Base-by-base conservation (phyloP, 2,329 filamentous ascomycete species). In the Aspergillus brunneoviolaceus region DNA sequence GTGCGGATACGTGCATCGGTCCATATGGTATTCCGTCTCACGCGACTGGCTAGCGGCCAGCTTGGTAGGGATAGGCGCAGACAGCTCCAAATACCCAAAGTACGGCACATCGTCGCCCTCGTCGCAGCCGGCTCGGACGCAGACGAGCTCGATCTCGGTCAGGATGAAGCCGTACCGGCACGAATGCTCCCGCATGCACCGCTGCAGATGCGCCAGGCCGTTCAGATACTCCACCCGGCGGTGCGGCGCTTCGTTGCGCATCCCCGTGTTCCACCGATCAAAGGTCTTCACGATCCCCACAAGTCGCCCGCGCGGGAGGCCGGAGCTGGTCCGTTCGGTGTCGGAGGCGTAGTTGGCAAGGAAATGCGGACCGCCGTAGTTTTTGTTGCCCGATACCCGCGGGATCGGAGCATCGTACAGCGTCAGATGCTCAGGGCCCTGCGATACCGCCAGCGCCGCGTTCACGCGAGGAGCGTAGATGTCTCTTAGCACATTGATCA, bases 111-210 rank as follows among this genome's bases (percentile, higher is more conserved):
- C 78, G 51, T 79, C 78, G 29, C 70, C 70, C 83, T 88, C 67
- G 74, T 85, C 78, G 59, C 77, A 80, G 55, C 93, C 92, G 66
- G 90, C 91, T 69, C 93, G 91, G 1, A 96, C 92, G 68, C 95
- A 87, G 45, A 97, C 88, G 9, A 97, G 87, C 79, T 98, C 94
- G 69, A 96, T 96, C 78, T 97, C 94, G 1, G 92, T 97, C 72
- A 97, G 87, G 76, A 98, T 94, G 81, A 96, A 98, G 57, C 94
- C 94, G 76, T 97, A 98, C 60, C 94, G 88, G 73, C 91, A 96
- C 66, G 88, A 88, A 78, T 96, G 91, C 78, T 96, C 92, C 75
- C 94, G 92, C 92, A 97, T 96, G 71, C 89, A 88, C 72, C 91
- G 86, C 77, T 98, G 94, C 49, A 97, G 81, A 69, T 96, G 91